Base-by-base conservation (phyloP, 331 rosid species). In the Quercus phellos region DNA sequence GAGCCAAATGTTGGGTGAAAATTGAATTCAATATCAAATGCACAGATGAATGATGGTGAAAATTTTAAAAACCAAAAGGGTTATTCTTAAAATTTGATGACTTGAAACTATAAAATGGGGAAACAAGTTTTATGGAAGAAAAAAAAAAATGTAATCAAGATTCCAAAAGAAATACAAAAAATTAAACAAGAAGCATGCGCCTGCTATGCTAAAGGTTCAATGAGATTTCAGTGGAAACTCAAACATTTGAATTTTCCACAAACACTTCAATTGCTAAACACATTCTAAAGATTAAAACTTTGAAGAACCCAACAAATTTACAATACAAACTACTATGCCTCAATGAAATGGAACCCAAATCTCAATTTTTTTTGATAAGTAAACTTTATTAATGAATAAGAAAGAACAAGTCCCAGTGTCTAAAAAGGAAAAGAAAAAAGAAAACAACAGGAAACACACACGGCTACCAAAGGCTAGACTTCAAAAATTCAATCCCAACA, bases 271-370 rank as follows among this genome's bases (percentile, higher is more conserved):
- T 30, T 63, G 12, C 6, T 19, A 29, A 63, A 29, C 21, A 63
- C 17, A 30, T 29, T 63, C 22, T 16, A 29, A 35, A 63, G 69
- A 27, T 63, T 16, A 63, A 29, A 27, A 63, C 5, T n/a, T 13
- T 14, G 22, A 63, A 29, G 11, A 29, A 6, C 9, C 42, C 69
- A 6, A 13, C 43, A 61, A 61, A 61, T 27, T 27, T 14, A 29
- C 64, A 82, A 53, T n/a, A 38, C 64, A 2, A 60, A 27, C 10
- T 74, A 19, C 50, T 26, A 68, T 58, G 42, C 70, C 19, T 51
- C 22, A n/a, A 27, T 46, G 14, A 72, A 7, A 43, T 29, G 34
- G 55, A 85, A 18, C 24, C 72, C 21, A 83, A 60, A 76, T 54
- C 60, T 3, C 59, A 38, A 7, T 1, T 38, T 38, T 38, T 35